Base-by-base conservation (phyloP, 2,329 filamentous ascomycete species). In the Samsoniella hepiali region DNA sequence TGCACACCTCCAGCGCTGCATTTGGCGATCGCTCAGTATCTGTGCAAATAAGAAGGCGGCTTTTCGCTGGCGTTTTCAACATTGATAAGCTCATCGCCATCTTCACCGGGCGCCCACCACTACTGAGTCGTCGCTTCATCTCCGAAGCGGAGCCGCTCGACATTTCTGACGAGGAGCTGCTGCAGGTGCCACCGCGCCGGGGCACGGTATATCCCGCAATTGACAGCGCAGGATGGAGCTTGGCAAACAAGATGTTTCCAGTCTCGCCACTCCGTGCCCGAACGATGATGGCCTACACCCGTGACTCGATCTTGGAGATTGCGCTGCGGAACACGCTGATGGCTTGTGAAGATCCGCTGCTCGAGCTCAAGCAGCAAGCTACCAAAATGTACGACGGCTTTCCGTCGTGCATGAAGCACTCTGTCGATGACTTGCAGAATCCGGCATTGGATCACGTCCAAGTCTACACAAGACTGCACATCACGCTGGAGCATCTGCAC, bases 391-490 rank as follows among this genome's bases (percentile, higher is more conserved):
- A 78, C 22, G 68, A 82, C 9, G 76, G 75, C 15, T 76, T 82
- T 40, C 76, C 81, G 2, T 83, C 83, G 64, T 80, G 78, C 62
- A 75, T 77, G 9, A 76, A 82, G 9, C 79, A 82, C 44, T 68
- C 78, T 9, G 82, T 82, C 0, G 71, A 84, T 0, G 84, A 86
- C 67, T 69, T 86, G 60, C 72, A 78, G 1, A 75, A 83, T 34
- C 70, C 80, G 1, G 73, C 81, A 54, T 72, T 77, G 8, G 73
- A 78, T 40, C 78, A 76, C 0, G 67, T 73, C 1, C 68, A 71
- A 0, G 62, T 82, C 2, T 80, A 81, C 59, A 72, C 75, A 27
- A 72, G 79, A 5, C 74, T 82, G n/a, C 71, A 84, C 3, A 71
- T 82, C 1, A 76, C 76, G 7, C 75, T 84, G 3, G 77, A 80